These are phyloP conservation scores for Lizanozyma gosingica DNA, from an alignment of 1,139 yeast genomes.

Conservation along the genomic window DNA sequence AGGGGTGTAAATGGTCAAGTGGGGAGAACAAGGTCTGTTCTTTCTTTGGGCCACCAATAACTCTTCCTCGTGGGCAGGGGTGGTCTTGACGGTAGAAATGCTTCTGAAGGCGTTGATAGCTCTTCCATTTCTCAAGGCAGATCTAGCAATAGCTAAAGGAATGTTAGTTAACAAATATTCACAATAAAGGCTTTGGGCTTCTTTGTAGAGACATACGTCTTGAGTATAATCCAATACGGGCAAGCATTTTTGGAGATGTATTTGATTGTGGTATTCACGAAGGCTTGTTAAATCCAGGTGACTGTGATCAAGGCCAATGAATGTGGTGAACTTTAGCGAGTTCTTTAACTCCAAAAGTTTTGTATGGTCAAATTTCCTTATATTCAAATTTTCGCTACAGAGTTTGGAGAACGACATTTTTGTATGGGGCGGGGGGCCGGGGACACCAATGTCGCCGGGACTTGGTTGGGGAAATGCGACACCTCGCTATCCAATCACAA, in stretches of 20 bases:
- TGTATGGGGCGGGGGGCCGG: neutral
- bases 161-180: neutral
- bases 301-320: no score
- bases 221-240: neutral
- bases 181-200: no score
- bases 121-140: neutral
- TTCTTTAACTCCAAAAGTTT: neutral
- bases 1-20: slow-evolving; percentile 79
- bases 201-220: neutral
- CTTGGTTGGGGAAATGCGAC: neutral
- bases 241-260: neutral
- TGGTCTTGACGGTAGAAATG: slow-evolving; percentile 49
- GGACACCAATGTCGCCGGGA: neutral
- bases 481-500: neutral
- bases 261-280: no score
- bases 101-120: slow-evolving; percentile 16
- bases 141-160: neutral
- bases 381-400: neutral
- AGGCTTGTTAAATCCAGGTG: no score
- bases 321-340: neutral
- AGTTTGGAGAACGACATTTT: neutral
- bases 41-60: slow-evolving; percentile 75
- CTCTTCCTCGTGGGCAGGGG: slow-evolving; percentile 56
- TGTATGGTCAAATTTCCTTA: neutral
- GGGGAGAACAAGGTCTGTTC: slow-evolving; percentile 88